A percentile compares a stretch with the other conserved stretches of the same genome.
These are phyloP conservation scores for Penicillium sp. DNA, from an alignment of 2,329 filamentous ascomycete species.

Conservation along the genomic window DNA sequence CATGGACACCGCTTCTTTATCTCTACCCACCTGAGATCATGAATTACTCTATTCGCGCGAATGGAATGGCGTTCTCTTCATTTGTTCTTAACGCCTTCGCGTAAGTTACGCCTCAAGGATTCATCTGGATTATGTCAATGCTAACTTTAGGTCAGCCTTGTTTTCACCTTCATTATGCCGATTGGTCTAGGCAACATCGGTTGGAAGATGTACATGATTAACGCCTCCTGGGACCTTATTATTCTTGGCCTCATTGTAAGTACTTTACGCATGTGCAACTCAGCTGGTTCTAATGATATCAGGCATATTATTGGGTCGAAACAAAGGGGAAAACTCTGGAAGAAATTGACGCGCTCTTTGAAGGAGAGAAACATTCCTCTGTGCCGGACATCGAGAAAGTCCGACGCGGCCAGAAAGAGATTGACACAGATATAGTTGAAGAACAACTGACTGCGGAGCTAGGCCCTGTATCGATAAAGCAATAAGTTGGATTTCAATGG, in stretches of 20 bases:
- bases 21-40: conserved; percentile 54
- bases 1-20: conserved; percentile 51
- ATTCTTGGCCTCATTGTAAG: conserved; percentile 19
- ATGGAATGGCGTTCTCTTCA: conserved; percentile 45
- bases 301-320: conserved; percentile 18
- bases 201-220: conserved; percentile 52
- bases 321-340: conserved; percentile 18
- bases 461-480: not conserved
- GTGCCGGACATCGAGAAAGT: conserved; percentile 11
- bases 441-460: conserved; percentile 6
- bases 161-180: conserved; percentile 45
- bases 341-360: conserved; percentile 15
- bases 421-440: conserved; percentile 3
- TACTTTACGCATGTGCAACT: not conserved
- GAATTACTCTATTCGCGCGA: conserved; percentile 52
- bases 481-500: not conserved
- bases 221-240: conserved; percentile 48
- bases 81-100: conserved; percentile 25
- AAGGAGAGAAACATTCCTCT: conserved; percentile 14
- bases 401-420: conserved; percentile 3
- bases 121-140: not conserved
- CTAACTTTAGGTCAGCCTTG: conserved; percentile 25
- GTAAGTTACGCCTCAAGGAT: conserved; percentile 8
- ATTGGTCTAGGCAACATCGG: conserved; percentile 46
- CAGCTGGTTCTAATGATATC: not conserved